Conservation (phyloP, 495 filamentous ascomycete species). For the Penicillium chermesinum region DNA sequence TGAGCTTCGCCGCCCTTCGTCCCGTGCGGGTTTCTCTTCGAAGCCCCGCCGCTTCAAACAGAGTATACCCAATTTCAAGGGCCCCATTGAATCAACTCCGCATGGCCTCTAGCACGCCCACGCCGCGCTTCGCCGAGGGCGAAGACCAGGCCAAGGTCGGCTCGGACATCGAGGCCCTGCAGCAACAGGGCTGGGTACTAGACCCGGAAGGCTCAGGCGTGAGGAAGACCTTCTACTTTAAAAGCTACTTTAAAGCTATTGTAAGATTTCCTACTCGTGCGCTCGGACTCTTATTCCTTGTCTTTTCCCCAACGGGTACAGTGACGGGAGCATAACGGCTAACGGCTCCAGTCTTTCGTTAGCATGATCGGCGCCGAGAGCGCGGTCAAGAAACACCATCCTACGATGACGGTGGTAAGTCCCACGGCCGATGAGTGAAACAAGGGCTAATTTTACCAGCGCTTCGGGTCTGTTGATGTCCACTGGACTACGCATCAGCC, state of each 20-base stretch:
- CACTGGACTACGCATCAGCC: slow-evolving; percentile 73
- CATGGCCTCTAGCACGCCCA: slow-evolving; percentile 20
- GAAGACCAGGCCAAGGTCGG: slow-evolving; percentile 27
- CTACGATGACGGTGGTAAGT: slow-evolving; percentile 44
- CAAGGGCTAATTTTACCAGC: slow-evolving; percentile 25
- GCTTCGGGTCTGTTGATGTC: slow-evolving; percentile 42
- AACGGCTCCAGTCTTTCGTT: slow-evolving; percentile 37
- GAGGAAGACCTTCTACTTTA: slow-evolving; percentile 43
- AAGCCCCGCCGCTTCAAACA: background rate
- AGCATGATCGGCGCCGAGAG: slow-evolving; percentile 40
- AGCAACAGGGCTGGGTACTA: slow-evolving; percentile 34
- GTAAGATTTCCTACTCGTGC: slow-evolving; percentile 31
- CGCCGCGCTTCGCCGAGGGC: slow-evolving; percentile 33
- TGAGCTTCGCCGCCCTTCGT: slow-evolving; percentile 10
- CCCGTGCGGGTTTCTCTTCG: slow-evolving; percentile 6
- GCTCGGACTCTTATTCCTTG: background rate
- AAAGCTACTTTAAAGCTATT: slow-evolving; percentile 42
- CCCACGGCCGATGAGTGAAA: no score
- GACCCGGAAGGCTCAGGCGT: slow-evolving; percentile 35
- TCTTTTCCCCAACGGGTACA: background rate
- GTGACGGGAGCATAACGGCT: no score
- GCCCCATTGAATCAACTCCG: slow-evolving; percentile 5
- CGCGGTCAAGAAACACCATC: slow-evolving; percentile 41
- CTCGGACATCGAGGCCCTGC: slow-evolving; percentile 20
- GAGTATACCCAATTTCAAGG: background rate